Evolutionary conservation across 1,284 basidiomycete species (phyloP).

Genomic region (Tilletia setariae): DNA sequence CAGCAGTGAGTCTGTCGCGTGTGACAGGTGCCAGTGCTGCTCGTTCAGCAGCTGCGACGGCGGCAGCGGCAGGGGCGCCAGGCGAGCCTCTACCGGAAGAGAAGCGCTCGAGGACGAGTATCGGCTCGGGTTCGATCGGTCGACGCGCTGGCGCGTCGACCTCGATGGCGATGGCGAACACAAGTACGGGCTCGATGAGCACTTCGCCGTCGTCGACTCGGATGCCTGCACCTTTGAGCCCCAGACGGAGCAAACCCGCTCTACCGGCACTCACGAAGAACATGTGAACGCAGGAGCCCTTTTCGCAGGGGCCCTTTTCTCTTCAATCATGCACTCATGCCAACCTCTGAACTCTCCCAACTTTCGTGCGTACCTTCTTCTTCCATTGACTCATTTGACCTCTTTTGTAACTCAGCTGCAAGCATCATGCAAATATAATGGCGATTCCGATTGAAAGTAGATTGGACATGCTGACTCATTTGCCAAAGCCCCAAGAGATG

Average conservation of each 20-base stretch:
- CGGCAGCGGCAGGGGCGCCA: neutral
- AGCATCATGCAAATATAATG: too few species aligned
- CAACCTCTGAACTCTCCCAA: too few species aligned
- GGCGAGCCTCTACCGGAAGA: too few species aligned
- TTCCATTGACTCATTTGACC: too few species aligned
- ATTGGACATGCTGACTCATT: too few species aligned
- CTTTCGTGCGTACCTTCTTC: too few species aligned
- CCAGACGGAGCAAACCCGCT: neutral
- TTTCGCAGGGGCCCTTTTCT: neutral
- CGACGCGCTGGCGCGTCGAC: conserved; percentile 13
- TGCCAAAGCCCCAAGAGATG: too few species aligned
- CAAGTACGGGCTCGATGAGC: neutral
- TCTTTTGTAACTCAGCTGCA: too few species aligned
- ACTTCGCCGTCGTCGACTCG: neutral
- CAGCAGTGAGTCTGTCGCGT: neutral
- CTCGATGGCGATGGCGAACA: neutral
- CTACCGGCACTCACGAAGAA: conserved; percentile 13
- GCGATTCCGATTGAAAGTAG: too few species aligned
- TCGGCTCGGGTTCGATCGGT: neutral
- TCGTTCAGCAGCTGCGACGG: neutral
- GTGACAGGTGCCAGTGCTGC: conserved; percentile 1
- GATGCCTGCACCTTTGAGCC: neutral
- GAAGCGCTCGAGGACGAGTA: neutral
- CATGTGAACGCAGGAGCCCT: neutral
- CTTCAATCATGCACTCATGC: too few species aligned